Evolutionary conservation across 306 rosid genomes (phyloP), one percentile per base, ranked within the genome.

Genomic region (Castanea sativa): DNA sequence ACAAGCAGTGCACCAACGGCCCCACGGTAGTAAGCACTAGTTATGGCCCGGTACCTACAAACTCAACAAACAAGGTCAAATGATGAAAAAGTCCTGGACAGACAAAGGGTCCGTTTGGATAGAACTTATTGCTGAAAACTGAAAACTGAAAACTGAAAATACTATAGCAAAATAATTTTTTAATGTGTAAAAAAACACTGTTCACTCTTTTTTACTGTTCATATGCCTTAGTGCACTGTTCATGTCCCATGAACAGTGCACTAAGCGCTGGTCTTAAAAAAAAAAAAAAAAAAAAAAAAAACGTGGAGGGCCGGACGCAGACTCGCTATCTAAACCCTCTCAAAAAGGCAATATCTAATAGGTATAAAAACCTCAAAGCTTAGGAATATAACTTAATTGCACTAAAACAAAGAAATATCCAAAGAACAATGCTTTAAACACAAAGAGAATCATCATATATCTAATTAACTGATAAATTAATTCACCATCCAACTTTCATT

Each of bases 11-110:
- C 92, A 1, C 92, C 92, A 1, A 89, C 86, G 1, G 92, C 92
- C 29, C 92, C 92, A 10, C 92, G 87, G 56, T 89, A 89, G 80
- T 89, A 89, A 49, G 92, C 92, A 71, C 90, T 86, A 35, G 92
- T 89, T 64, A 89, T 89, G 6, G 92, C 92, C 8, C 92, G 82
- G 75, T 89, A 89, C 87, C 92, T 86, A 78, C 70, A 68, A 56
- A 58, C 27, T 25, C 65, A 0, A 27, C 43, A 80, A 52, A 55
- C 69, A 55, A 80, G 73, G 21, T 78, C 55, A 74, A 30, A 27
- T 30, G 4, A 19, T 14, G 63, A 6, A 13, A n/a, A 67, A 52
- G 64, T 27, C 32, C 11, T 19, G 64, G 53, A 49, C 65, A 23
- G 18, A 53, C 49, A 18, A n/a, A n/a, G n/a, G n/a, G n/a, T n/a